Evolutionary conservation across 257 asterid genomes (phyloP), one percentile per base, ranked within the genome.

Genomic region (Fraxinus pennsylvanica): DNA sequence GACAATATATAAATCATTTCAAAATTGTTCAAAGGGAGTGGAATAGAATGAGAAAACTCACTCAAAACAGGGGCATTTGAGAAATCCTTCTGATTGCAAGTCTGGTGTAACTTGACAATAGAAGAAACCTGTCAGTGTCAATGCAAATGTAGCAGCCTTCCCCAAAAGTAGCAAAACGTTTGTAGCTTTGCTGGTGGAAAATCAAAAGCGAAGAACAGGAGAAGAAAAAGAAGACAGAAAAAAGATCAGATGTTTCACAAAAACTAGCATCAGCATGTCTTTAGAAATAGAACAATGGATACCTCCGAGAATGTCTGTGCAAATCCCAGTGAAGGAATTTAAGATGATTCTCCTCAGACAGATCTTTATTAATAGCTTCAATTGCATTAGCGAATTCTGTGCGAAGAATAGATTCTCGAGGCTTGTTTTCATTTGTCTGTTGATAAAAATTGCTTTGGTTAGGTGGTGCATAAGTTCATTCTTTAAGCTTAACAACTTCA

Each of bases 141-240:
- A 88, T 35, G 99, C 97, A 88, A 91, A 91, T 52, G 92, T 86
- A 74, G 98, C 99, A 88, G 89, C 96, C 89, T 84, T 95, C 67
- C 97, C 97, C 94, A 95, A 79, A 78, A 90, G 92, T 63, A 88
- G 87, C 83, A 95, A 88, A 81, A 89, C 97, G 76, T 93, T 87
- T 81, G 92, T 86, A 76, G 96, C 91, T 87, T 91, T 90, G 87
- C 99, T 95, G 97, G 71, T 22, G 80, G 84, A 76, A 73, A 81
- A 78, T 77, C 68, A 74, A 77, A 22, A 61, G 32, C 4, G 4
- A 61, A 61, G 33, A 61, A 21, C 3, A n/a, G 27, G 25, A 57
- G 27, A 57, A n/a, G 75, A 41, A 74, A 63, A 82, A 57, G 66
- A 7, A n/a, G 7, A 61, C 71, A 80, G 17, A 68, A 85, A 81